A percentile compares a stretch with the other conserved stretches of the same genome.
These are phyloP conservation scores for Fusarium sublunatum DNA, from an alignment of 2,329 filamentous ascomycete genomes.

Conservation along the genomic window DNA sequence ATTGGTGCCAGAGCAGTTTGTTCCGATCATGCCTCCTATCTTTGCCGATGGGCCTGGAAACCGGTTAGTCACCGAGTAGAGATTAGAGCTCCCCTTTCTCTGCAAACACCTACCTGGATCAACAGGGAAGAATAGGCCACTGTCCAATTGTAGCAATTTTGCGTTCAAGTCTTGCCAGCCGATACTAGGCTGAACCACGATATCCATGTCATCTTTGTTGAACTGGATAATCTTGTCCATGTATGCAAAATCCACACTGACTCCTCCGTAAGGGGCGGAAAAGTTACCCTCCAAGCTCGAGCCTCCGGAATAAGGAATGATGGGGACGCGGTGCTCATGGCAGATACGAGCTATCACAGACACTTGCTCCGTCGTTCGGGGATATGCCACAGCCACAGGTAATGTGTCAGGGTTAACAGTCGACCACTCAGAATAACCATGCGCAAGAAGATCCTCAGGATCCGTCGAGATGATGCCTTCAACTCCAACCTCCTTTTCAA, in stretches of 20 bases:
- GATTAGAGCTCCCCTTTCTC: no score
- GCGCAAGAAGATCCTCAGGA: constrained; percentile 68
- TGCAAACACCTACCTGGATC: constrained; percentile 72
- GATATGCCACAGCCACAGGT: constrained; percentile 73
- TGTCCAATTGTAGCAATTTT: constrained; percentile 72
- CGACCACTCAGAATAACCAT: constrained; percentile 77
- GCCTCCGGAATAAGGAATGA: constrained; percentile 88
- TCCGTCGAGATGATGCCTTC: constrained; percentile 72
- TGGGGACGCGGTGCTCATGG: constrained; percentile 81
- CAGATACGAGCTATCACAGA: constrained; percentile 74
- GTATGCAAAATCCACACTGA: constrained; percentile 88
- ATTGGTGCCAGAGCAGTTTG: constrained; percentile 82
- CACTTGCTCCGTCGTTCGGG: constrained; percentile 69
- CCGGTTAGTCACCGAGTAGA: neutral
- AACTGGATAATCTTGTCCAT: constrained; percentile 87
- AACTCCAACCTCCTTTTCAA: constrained; percentile 59
- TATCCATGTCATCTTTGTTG: constrained; percentile 89
- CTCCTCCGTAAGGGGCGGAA: constrained; percentile 84
- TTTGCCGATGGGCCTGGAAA: constrained; percentile 70
- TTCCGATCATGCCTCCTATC: constrained; percentile 86
- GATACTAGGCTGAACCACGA: constrained; percentile 90
- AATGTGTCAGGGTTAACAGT: constrained; percentile 69
- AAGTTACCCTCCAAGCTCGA: constrained; percentile 92
- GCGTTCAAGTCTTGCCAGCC: constrained; percentile 93
- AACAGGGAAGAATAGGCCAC: constrained; percentile 88